These are phyloP conservation scores for Proliferodiscus dingleyae DNA, from an alignment of 2,329 filamentous ascomycete genomes.

Conservation along the genomic window DNA sequence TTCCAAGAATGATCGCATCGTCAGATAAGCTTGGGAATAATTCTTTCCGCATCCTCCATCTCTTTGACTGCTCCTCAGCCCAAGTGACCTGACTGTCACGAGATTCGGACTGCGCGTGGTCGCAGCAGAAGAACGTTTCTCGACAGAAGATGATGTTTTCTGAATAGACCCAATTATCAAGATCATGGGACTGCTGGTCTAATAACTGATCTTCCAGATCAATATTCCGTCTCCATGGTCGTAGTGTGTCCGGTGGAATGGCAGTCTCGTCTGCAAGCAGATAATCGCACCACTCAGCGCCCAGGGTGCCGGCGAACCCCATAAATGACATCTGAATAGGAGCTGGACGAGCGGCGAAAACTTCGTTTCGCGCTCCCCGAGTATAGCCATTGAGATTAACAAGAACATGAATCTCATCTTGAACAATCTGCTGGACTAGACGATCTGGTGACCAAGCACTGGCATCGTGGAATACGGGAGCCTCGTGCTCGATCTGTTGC, in stretches of 20 bases:
- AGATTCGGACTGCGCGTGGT: conserved; percentile 86
- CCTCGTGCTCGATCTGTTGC: conserved; percentile 86
- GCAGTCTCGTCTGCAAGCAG: conserved; percentile 86
- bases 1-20: conserved; percentile 85
- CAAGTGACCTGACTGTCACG: conserved; percentile 65
- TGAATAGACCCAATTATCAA: conserved; percentile 85
- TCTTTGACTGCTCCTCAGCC: conserved; percentile 73
- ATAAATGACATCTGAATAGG: conserved; percentile 99
- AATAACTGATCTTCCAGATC: conserved; percentile 65
- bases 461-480: conserved; percentile 85
- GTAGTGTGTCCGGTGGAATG: conserved; percentile 74
- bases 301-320: conserved; percentile 94
- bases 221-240: conserved; percentile 72
- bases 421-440: conserved; percentile 78
- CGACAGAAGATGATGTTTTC: conserved; percentile 95
- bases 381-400: conserved; percentile 99
- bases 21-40: conserved; percentile 80
- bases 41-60: conserved; percentile 91
- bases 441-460: conserved; percentile 81
- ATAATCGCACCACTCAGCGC: conserved; percentile 98
- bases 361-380: conserved; percentile 90
- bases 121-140: conserved; percentile 97
- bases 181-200: conserved; percentile 56
- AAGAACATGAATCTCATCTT: conserved; percentile 87
- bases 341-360: conserved; percentile 90